These are phyloP conservation scores for Acer saccharum DNA, from an alignment of 345 rosid genomes.

Conservation along the genomic window DNA sequence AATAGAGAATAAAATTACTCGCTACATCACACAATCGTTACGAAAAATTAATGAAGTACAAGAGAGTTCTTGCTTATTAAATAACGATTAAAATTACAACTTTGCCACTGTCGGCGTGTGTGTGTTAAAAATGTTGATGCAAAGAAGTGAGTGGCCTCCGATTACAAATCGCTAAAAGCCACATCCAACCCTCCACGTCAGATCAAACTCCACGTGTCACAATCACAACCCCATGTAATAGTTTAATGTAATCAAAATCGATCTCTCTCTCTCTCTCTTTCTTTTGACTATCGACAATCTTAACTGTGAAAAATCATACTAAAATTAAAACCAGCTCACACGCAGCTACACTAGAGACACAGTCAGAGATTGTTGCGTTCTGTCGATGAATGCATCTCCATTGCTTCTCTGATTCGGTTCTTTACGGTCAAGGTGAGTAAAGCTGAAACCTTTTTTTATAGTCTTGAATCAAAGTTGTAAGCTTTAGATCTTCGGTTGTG, in stretches of 20 bases:
- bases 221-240: constrained; percentile 2
- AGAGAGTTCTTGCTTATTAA: background rate
- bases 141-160: background rate
- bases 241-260: background rate
- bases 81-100: constrained; percentile 18
- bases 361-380: background rate
- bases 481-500: constrained; percentile 9
- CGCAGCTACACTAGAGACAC: background rate
- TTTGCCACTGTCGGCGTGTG: constrained; percentile 52
- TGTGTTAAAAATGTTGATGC: background rate
- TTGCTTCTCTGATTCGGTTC: constrained; percentile 13
- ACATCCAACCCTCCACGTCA: constrained; percentile 6
- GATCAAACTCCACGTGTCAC: constrained; percentile 12
- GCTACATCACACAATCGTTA: no score
- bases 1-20: no score
- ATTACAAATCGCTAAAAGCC: background rate
- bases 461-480: background rate
- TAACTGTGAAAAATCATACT: background rate
- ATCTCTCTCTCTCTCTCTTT: background rate
- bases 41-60: background rate
- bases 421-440: constrained; percentile 13
- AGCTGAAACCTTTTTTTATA: background rate
- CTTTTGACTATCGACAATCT: background rate
- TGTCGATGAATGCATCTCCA: background rate
- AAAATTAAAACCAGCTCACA: background rate